phyloP scores from a whole-genome alignment of 2,329 filamentous ascomycete genomes.

The Fusarium sublunatum region DNA sequence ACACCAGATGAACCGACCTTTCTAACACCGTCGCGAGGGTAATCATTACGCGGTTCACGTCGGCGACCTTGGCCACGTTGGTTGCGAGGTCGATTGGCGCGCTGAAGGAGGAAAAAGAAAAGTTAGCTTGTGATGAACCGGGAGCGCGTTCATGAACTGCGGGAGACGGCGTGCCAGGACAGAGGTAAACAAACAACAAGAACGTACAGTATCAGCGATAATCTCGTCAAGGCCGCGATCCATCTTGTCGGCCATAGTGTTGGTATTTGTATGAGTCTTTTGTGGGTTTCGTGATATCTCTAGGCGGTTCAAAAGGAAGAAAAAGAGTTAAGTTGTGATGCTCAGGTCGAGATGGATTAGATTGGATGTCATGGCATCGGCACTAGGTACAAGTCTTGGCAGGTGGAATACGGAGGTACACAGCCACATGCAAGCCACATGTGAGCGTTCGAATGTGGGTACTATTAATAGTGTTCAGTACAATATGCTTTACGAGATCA shows the following conservation, averaged over 20 bases:
- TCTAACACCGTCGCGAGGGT: conserved; percentile 87
- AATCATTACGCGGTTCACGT: conserved; percentile 56
- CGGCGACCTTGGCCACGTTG: conserved; percentile 52
- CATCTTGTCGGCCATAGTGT: conserved; percentile 58
- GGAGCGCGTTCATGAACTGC: conserved; percentile 21
- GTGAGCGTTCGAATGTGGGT: not conserved
- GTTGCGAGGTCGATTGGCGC: conserved; percentile 51
- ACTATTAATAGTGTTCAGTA: not conserved
- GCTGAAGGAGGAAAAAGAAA: conserved; percentile 29
- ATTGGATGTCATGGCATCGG: not conserved
- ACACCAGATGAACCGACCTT: conserved; percentile 70
- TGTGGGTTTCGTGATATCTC: conserved; percentile 1
- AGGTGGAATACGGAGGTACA: not conserved
- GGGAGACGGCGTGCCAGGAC: conserved; percentile 2
- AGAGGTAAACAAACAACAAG: conserved; percentile 12
- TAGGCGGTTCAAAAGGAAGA: not conserved
- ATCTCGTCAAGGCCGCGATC: conserved; percentile 68
- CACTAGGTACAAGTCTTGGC: not conserved
- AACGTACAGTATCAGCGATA: conserved; percentile 61
- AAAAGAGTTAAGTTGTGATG: conserved; percentile 11
- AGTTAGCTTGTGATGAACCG: conserved; percentile 38
- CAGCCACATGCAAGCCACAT: not conserved
- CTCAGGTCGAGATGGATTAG: not conserved
- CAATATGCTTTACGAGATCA: not conserved
- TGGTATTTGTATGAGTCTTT: conserved; percentile 8